Percentiles rank a stretch among this genome's conserved stretches.
Conservation (phyloP, 2,329 filamentous ascomycete genomes). For the Verticillium zaregamsianum region DNA sequence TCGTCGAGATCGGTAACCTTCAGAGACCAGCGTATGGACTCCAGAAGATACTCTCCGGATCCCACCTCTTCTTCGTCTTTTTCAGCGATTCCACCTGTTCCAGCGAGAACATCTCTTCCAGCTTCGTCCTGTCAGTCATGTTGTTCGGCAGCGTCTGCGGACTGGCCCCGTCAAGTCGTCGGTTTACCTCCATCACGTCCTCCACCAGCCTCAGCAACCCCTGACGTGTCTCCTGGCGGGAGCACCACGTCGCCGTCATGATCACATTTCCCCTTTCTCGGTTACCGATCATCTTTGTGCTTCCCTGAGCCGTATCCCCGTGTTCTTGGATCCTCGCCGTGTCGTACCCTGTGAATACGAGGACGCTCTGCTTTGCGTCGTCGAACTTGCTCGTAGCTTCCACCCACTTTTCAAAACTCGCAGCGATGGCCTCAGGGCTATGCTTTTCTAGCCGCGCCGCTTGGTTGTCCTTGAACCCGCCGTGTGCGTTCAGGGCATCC, state of each 20-base stretch:
- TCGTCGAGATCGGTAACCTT: neutral
- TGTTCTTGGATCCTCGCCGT: constrained; percentile 6
- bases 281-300: constrained; percentile 13
- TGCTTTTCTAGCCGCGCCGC: constrained; percentile 16
- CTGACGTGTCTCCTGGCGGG: constrained; percentile 7
- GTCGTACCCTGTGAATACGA: constrained; percentile 15
- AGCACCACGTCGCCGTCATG: constrained; percentile 10
- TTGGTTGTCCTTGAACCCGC: constrained; percentile 23
- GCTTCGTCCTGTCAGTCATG: constrained; percentile 13
- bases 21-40: constrained; percentile 4
- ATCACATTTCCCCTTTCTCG: constrained; percentile 14
- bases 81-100: constrained; percentile 13
- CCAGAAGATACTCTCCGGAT: constrained; percentile 20
- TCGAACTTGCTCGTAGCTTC: constrained; percentile 14
- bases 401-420: constrained; percentile 18
- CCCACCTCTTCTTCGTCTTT: constrained; percentile 18
- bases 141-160: constrained; percentile 17
- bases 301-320: neutral
- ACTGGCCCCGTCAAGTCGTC: constrained; percentile 6
- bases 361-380: constrained; percentile 10
- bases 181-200: constrained; percentile 7
- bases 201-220: constrained; percentile 6
- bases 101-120: constrained; percentile 15
- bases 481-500: constrained; percentile 18
- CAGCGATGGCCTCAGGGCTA: constrained; percentile 11